Conservation (phyloP, 306 rosid species). For the Lathyrus aphaca region DNA sequence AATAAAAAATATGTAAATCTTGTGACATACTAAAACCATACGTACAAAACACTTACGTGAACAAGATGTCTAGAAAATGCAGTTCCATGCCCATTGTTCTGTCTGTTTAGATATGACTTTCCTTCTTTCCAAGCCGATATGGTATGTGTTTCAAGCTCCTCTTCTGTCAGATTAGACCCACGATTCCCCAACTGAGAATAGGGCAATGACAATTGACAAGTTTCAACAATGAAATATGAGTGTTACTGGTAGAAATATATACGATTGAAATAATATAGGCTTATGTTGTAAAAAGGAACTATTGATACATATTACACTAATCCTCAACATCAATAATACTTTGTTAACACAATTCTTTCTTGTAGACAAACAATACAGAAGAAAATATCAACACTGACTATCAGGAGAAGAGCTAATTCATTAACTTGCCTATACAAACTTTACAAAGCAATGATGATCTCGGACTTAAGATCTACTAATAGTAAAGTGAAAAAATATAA, state of each 20-base stretch:
- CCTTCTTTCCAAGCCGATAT: conserved; percentile 99
- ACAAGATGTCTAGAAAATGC: conserved; percentile 60
- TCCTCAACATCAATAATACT: conserved; percentile 5
- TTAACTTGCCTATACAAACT: conserved; percentile 28
- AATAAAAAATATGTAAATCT: conserved; percentile 11
- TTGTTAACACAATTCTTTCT: conserved; percentile 9
- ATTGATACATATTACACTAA: not conserved
- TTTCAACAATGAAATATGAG: conserved; percentile 24
- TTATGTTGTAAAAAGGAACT: not conserved
- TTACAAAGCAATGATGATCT: conserved; percentile 33
- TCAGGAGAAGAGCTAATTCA: conserved; percentile 24
- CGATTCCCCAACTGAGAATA: conserved; percentile 82
- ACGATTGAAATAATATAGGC: conserved; percentile 14
- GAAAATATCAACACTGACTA: conserved; percentile 3
- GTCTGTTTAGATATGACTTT: conserved; percentile 70
- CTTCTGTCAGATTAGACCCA: conserved; percentile 94
- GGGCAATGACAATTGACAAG: conserved; percentile 40
- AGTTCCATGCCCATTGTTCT: conserved; percentile 66
- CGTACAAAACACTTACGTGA: conserved; percentile 60
- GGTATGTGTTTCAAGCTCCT: conserved; percentile 96
- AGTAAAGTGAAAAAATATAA: conserved; percentile 63
- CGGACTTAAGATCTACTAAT: conserved; percentile 44
- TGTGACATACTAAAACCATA: conserved; percentile 27
- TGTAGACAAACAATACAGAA: not conserved
- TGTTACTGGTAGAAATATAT: conserved; percentile 6